Conservation (phyloP, 495 filamentous ascomycete species). For the Aspergillus sclerotioniger region DNA sequence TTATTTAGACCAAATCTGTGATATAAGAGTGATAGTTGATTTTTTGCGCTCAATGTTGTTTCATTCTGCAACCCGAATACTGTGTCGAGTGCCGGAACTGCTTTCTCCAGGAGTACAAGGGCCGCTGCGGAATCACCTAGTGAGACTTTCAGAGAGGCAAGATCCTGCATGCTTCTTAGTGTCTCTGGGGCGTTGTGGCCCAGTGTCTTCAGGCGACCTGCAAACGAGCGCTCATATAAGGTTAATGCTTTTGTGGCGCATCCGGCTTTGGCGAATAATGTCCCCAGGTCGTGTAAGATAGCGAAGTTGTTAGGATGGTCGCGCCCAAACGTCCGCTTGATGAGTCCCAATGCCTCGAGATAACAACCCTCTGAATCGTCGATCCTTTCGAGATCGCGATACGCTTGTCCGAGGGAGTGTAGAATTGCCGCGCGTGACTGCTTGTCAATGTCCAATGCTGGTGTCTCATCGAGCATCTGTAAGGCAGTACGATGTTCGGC, state of each 20-base stretch:
- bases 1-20: slow-evolving; percentile 31
- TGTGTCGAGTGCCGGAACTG: slow-evolving; percentile 30
- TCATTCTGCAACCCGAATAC: slow-evolving; percentile 31
- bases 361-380: slow-evolving; percentile 30
- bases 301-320: slow-evolving; percentile 28
- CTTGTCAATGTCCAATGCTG: slow-evolving; percentile 25
- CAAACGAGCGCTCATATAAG: slow-evolving; percentile 31
- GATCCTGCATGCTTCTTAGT: slow-evolving; percentile 30
- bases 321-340: slow-evolving; percentile 27
- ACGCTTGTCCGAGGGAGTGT: slow-evolving; percentile 27
- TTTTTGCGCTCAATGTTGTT: slow-evolving; percentile 30
- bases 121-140: slow-evolving; percentile 31
- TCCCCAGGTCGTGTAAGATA: slow-evolving; percentile 27
- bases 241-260: slow-evolving; percentile 33
- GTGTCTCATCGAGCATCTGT: slow-evolving; percentile 21
- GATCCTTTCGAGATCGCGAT: slow-evolving; percentile 24
- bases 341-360: slow-evolving; percentile 26
- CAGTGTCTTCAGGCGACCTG: slow-evolving; percentile 28
- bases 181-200: slow-evolving; percentile 33
- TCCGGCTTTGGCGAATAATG: slow-evolving; percentile 29
- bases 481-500: slow-evolving; percentile 27
- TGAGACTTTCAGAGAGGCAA: slow-evolving; percentile 27
- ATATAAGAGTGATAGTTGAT: slow-evolving; percentile 28
- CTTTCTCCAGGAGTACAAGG: slow-evolving; percentile 28
- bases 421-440: slow-evolving; percentile 25